Conservation (phyloP, 352 stramenopile species). For the Pythium guiyangense region DNA sequence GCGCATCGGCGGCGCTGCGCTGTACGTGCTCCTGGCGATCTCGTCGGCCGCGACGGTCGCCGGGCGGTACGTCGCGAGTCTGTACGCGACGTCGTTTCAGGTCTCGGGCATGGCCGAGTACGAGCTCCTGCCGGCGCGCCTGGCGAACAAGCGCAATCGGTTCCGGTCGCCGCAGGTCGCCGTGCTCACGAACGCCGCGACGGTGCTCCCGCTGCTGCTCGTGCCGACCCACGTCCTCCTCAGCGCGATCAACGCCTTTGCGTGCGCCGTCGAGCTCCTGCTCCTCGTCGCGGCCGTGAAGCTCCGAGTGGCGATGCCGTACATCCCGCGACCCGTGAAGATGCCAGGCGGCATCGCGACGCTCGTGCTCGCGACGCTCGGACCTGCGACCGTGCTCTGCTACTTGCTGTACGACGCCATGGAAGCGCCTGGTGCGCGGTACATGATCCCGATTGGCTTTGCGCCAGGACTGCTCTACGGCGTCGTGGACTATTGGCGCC, state of each 20-base stretch:
- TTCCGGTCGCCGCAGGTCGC: slow-evolving; percentile 16
- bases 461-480: too few relatives aligned
- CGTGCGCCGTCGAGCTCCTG: slow-evolving; percentile 58
- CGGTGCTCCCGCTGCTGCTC: slow-evolving; percentile 8
- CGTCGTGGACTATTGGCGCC: too few relatives aligned
- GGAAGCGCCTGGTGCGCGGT: too few relatives aligned
- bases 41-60: slow-evolving; percentile 29
- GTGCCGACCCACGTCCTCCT: too few relatives aligned
- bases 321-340: slow-evolving; percentile 32
- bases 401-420: slow-evolving; percentile 5
- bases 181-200: slow-evolving; percentile 1
- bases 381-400: slow-evolving; percentile 5
- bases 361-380: slow-evolving; percentile 9
- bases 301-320: slow-evolving; percentile 40
- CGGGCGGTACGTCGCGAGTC: slow-evolving; percentile 78
- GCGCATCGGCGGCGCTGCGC: slow-evolving; percentile 1
- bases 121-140: slow-evolving; percentile 59
- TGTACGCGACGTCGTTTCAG: slow-evolving; percentile 79
- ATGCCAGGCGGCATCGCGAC: slow-evolving; percentile 11
- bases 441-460: too few relatives aligned
- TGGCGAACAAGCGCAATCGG: slow-evolving; percentile 39
- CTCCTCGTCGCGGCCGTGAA: slow-evolving; percentile 81
- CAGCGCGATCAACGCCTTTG: slow-evolving; percentile 70
- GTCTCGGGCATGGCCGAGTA: slow-evolving; percentile 56
- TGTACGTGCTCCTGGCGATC: not conserved